phyloP scores from a whole-genome alignment of 2,329 filamentous ascomycete genomes.

The Aurifilum marmelostoma region DNA sequence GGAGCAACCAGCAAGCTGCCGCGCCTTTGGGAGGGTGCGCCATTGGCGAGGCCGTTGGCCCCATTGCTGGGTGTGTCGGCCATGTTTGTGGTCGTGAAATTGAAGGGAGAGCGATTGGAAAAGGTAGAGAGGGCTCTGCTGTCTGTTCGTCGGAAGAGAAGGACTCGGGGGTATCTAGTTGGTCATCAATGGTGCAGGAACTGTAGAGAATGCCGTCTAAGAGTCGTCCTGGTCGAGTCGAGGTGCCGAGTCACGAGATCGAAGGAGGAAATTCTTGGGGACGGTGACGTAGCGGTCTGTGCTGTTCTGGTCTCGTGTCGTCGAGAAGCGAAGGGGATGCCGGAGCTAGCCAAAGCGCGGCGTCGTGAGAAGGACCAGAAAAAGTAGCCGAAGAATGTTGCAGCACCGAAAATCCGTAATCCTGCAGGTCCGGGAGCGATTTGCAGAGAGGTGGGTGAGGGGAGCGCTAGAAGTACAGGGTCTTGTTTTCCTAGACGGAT shows the following conservation, averaged over 20 bases:
- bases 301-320: constrained; percentile 5
- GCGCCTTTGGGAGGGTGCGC: constrained; percentile 37
- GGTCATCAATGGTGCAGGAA: constrained; percentile 36
- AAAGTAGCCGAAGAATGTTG: constrained; percentile 18
- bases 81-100: constrained; percentile 43
- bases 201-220: constrained; percentile 1
- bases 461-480: constrained; percentile 13
- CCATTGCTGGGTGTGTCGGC: constrained; percentile 44
- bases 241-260: constrained; percentile 18
- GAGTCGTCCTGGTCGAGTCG: constrained; percentile 6
- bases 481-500: background rate
- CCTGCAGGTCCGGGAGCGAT: background rate
- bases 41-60: constrained; percentile 39
- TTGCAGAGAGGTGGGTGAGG: background rate
- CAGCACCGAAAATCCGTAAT: background rate
- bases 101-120: constrained; percentile 27
- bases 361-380: background rate
- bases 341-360: constrained; percentile 30
- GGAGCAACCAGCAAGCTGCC: constrained; percentile 51
- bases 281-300: background rate
- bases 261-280: background rate
- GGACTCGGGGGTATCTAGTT: constrained; percentile 25
- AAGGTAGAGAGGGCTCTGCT: constrained; percentile 13
- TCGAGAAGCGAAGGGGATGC: constrained; percentile 9
- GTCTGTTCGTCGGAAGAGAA: constrained; percentile 17